Conservation (phyloP, 768 basidiomycete genomes). For the Suillus variegatus region DNA sequence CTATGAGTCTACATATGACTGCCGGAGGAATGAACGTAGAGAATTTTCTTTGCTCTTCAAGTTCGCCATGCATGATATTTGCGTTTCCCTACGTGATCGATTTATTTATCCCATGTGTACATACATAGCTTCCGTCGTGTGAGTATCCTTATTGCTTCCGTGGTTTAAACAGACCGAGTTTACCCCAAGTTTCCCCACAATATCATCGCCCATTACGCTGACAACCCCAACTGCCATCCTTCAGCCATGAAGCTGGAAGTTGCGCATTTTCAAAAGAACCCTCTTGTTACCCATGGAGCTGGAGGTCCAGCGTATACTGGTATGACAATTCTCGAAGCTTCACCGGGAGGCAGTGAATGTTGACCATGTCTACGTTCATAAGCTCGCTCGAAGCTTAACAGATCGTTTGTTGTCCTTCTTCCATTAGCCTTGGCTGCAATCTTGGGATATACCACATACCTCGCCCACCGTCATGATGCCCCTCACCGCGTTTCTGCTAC, state of each 20-base stretch:
- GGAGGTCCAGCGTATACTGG: background rate
- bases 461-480: constrained; percentile 13
- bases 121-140: background rate
- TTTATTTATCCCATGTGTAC: background rate
- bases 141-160: background rate
- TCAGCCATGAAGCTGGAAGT: background rate
- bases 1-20: too few relatives aligned
- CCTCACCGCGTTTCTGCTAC: background rate
- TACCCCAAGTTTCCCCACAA: background rate
- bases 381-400: constrained; percentile 7
- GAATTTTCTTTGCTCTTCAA: background rate
- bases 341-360: background rate
- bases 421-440: constrained; percentile 21
- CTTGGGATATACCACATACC: constrained; percentile 17
- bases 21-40: too few relatives aligned
- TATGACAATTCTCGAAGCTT: background rate
- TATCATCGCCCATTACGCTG: background rate
- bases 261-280: background rate
- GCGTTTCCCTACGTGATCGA: background rate
- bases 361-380: constrained; percentile 1
- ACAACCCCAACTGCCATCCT: background rate
- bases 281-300: background rate
- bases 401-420: constrained; percentile 13
- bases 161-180: background rate
- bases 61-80: background rate